Conservation (phyloP, 2,329 filamentous ascomycete genomes). For the Zasmidium cellare region DNA sequence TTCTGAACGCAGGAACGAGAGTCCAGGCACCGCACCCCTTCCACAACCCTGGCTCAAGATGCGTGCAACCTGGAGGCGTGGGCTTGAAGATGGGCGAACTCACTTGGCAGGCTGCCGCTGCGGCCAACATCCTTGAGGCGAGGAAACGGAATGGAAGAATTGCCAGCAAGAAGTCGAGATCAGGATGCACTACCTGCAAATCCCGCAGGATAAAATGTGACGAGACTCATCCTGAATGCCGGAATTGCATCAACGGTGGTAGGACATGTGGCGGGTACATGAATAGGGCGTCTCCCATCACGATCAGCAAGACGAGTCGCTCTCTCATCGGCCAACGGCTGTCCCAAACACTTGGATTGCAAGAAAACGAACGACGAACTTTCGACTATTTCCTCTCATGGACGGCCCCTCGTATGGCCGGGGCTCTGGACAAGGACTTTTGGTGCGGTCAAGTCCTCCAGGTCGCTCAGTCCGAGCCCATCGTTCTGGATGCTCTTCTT, state of each 20-base stretch:
- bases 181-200: conserved; percentile 25
- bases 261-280: conserved; percentile 56
- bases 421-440: conserved; percentile 25
- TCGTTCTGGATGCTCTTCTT: conserved; percentile 20
- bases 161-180: conserved; percentile 19
- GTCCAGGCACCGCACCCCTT: too few relatives aligned
- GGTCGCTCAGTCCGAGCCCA: conserved; percentile 25
- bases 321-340: conserved; percentile 5
- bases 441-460: conserved; percentile 30
- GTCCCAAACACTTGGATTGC: conserved; percentile 5
- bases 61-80: neutral
- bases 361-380: conserved; percentile 13
- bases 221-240: conserved; percentile 52
- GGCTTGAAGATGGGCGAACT: neutral
- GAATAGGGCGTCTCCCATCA: neutral
- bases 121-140: conserved; percentile 13
- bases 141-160: conserved; percentile 20
- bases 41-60: neutral
- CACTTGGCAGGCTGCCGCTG: neutral
- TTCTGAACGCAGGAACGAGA: too few relatives aligned
- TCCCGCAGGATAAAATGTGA: conserved; percentile 58
- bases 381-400: conserved; percentile 25
- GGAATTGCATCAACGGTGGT: conserved; percentile 54
- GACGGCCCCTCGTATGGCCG: conserved; percentile 24
- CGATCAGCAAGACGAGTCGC: neutral